Evolutionary conservation across 352 stramenopile species (phyloP), one percentile per base, ranked within the genome.

Genomic region (Phytophthora pluvialis): DNA sequence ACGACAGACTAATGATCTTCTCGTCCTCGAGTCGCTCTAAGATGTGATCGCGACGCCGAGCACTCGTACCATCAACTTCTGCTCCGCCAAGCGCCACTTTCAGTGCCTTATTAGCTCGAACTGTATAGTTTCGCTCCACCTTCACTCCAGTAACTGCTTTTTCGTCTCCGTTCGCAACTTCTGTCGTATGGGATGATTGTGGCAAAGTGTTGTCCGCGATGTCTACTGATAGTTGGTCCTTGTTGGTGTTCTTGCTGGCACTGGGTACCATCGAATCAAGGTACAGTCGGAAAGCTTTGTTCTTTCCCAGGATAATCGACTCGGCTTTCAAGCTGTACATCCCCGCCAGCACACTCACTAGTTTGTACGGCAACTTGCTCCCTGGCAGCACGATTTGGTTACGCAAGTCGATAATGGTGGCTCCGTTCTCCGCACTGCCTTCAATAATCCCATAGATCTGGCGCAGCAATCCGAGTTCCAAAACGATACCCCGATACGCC

Each of bases 1-100:
- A 94, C 10, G 81, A 91, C 11, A 94, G 12, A 60, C 81, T 91
- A 46, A 94, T 93, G 40, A 92, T 88, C 49, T 91, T 90, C 48
- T 94, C 86, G 2, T 73, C 50, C 33, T 66, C 59, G 6, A 94
- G 74, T 15, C 86, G 77, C 16, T 81, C 69, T 50, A 92, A 49
- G 9, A 94, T 86, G 29, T 92, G 83, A 3, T 78, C 78, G 4
- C 79, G 78, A 25, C 86, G 72, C n/a, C 78, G 77, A 42, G 64
- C 73, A 29, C 67, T 84, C 15, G 83, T 94, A 5, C 77, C 77
- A 56, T 91, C 78, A 10, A 91, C 67, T 51, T 91, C 82, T 8
- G 72, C 51, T 11, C 73, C 72, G 5, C 81, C 80, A 16, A 93
- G 69, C 8, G 84, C 78, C 8, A 78, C 62, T 66, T 90, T 91